phyloP scores from a whole-genome alignment of 257 asterid genomes.

The Parsonsia alboflavescens region DNA sequence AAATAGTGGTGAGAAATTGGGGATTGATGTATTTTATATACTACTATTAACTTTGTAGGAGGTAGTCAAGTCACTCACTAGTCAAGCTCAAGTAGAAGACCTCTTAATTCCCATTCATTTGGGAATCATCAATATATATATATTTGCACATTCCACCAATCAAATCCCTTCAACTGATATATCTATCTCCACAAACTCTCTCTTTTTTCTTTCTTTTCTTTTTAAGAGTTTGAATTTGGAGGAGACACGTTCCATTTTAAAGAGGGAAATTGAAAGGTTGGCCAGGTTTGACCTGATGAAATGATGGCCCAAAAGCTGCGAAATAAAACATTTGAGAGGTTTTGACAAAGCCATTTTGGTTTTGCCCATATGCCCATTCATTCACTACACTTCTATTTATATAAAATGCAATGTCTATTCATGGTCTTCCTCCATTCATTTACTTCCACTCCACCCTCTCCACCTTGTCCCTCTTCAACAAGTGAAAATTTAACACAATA shows the following conservation, averaged over 20 bases:
- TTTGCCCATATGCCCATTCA: neutral
- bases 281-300: constrained; percentile 45
- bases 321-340: constrained; percentile 20
- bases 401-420: constrained; percentile 19
- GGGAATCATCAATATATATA: constrained; percentile 19
- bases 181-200: too few relatives aligned
- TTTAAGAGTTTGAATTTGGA: constrained; percentile 10
- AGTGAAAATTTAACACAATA: too few relatives aligned
- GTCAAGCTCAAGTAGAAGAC: constrained; percentile 28
- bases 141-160: constrained; percentile 26
- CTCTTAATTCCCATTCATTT: constrained; percentile 20
- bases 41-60: too few relatives aligned
- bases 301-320: constrained; percentile 31
- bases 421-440: constrained; percentile 23
- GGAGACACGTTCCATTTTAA: constrained; percentile 25
- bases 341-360: constrained; percentile 28
- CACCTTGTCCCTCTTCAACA: too few relatives aligned
- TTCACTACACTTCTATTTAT: neutral
- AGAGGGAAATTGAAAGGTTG: constrained; percentile 43
- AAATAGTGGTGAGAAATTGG: constrained; percentile 25
- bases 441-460: constrained; percentile 12
- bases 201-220: neutral
- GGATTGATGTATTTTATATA: neutral
- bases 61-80: neutral
- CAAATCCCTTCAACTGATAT: constrained; percentile 3